Percentiles rank a stretch among this genome's conserved stretches.
Evolutionary conservation across 331 rosid genomes (phyloP).

Genomic region (Quercus phellos): DNA sequence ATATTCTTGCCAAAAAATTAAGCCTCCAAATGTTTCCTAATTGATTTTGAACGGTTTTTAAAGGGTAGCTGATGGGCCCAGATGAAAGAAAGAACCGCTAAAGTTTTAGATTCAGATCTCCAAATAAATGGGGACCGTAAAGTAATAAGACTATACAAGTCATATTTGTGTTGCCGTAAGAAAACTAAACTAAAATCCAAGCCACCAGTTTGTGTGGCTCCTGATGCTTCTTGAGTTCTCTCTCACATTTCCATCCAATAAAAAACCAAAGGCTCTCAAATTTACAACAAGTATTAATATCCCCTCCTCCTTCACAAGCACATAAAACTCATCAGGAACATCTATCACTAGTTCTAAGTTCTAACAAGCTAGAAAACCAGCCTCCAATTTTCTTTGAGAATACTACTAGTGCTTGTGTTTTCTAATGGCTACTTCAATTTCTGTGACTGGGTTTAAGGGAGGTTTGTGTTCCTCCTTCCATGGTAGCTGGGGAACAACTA

Average conservation of each 20-base stretch:
- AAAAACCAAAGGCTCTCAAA: slow-evolving; percentile 52
- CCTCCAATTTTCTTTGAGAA: neutral
- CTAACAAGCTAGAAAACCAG: slow-evolving; percentile 13
- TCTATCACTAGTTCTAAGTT: slow-evolving; percentile 11
- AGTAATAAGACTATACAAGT: neutral
- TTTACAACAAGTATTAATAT: slow-evolving; percentile 43
- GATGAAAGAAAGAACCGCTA: slow-evolving; percentile 1
- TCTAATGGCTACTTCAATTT: slow-evolving; percentile 70
- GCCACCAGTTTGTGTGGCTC: slow-evolving; percentile 64
- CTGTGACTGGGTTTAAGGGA: slow-evolving; percentile 56
- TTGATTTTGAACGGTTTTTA: neutral
- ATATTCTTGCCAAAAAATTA: neutral
- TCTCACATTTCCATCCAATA: slow-evolving; percentile 33
- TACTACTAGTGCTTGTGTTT: neutral
- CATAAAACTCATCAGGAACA: slow-evolving; percentile 26
- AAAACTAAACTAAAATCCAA: slow-evolving; percentile 28
- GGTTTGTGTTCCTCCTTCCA: slow-evolving; percentile 56
- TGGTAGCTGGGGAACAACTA: slow-evolving; percentile 76
- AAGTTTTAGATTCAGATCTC: slow-evolving; percentile 31
- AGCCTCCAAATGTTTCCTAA: neutral
- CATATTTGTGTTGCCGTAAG: slow-evolving; percentile 19
- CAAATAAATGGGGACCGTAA: slow-evolving; percentile 24
- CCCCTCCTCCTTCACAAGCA: slow-evolving; percentile 34
- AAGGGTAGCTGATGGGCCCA: neutral
- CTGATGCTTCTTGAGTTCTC: slow-evolving; percentile 4